These are phyloP conservation scores for Tremella fuciformis DNA, from an alignment of 768 basidiomycete genomes.

Conservation along the genomic window DNA sequence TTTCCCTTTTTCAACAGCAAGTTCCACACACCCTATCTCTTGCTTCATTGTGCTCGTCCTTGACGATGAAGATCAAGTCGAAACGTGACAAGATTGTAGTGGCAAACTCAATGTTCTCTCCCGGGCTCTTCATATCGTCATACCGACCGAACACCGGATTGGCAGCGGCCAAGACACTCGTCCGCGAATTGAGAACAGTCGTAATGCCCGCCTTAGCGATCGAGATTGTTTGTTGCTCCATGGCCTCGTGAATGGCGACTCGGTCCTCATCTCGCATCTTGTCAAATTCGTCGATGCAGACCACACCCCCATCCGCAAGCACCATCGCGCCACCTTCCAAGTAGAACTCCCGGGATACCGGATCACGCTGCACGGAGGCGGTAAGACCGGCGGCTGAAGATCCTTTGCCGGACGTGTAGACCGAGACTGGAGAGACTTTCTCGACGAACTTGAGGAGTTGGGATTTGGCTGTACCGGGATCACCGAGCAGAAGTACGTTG, in stretches of 20 bases:
- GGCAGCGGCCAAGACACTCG: constrained; percentile 92
- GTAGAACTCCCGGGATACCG: constrained; percentile 92
- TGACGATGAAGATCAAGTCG: constrained; percentile 99
- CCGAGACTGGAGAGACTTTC: constrained; percentile 97
- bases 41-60: constrained; percentile 92
- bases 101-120: constrained; percentile 54
- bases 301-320: constrained; percentile 93
- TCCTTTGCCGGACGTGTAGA: constrained; percentile 98
- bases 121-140: constrained; percentile 72
- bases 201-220: constrained; percentile 85
- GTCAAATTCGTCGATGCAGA: constrained; percentile 99
- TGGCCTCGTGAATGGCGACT: constrained; percentile 98
- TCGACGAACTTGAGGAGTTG: constrained; percentile 98
- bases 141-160: constrained; percentile 98
- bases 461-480: constrained; percentile 97
- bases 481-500: constrained; percentile 91
- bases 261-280: constrained; percentile 99
- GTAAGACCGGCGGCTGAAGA: constrained; percentile 98
- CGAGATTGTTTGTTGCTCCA: constrained; percentile 99
- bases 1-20: not conserved
- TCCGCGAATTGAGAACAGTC: constrained; percentile 91
- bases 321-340: constrained; percentile 99
- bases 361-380: constrained; percentile 91
- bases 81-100: constrained; percentile 97
- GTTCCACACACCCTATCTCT: constrained; percentile 70